These are phyloP conservation scores for Gomphus bonarii DNA, from an alignment of 1,284 basidiomycete species.

Conservation along the genomic window DNA sequence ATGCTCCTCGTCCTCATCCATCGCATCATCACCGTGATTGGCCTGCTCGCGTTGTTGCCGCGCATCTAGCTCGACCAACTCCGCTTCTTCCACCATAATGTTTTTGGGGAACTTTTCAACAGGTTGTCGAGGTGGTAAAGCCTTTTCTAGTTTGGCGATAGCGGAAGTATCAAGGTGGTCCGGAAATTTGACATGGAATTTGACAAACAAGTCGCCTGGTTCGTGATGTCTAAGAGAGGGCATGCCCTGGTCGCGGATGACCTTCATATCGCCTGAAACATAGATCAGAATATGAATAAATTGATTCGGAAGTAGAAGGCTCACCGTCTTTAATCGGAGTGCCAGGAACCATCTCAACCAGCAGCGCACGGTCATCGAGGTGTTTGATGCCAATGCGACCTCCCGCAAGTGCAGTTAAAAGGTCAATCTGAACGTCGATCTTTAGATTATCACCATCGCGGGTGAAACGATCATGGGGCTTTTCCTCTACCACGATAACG, in stretches of 20 bases:
- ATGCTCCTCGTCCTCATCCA: slow-evolving; percentile 82
- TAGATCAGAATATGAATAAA: slow-evolving; percentile 3
- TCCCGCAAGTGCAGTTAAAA: slow-evolving; percentile 90
- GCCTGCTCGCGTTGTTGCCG: slow-evolving; percentile 52
- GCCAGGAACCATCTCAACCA: slow-evolving; percentile 81
- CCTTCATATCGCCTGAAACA: slow-evolving; percentile 71
- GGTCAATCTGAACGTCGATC: slow-evolving; percentile 82
- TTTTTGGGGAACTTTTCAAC: slow-evolving; percentile 63
- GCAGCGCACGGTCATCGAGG: slow-evolving; percentile 84
- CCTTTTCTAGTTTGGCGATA: slow-evolving; percentile 75
- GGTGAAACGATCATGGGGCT: slow-evolving; percentile 86
- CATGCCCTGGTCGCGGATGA: slow-evolving; percentile 95
- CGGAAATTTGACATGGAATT: slow-evolving; percentile 86
- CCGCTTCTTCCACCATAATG: slow-evolving; percentile 76
- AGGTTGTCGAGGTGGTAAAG: slow-evolving; percentile 72
- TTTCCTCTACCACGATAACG: slow-evolving; percentile 95
- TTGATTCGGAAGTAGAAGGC: slow-evolving; percentile 16
- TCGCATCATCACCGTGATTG: slow-evolving; percentile 47
- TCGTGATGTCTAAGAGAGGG: slow-evolving; percentile 98
- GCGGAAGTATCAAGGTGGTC: slow-evolving; percentile 62
- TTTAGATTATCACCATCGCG: slow-evolving; percentile 90
- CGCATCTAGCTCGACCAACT: slow-evolving; percentile 75
- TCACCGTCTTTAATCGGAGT: slow-evolving; percentile 91
- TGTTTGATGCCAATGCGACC: slow-evolving; percentile 89
- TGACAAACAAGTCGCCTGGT: slow-evolving; percentile 88